phyloP scores from a whole-genome alignment of 495 filamentous ascomycete species.

The Aspergillus indologenus region DNA sequence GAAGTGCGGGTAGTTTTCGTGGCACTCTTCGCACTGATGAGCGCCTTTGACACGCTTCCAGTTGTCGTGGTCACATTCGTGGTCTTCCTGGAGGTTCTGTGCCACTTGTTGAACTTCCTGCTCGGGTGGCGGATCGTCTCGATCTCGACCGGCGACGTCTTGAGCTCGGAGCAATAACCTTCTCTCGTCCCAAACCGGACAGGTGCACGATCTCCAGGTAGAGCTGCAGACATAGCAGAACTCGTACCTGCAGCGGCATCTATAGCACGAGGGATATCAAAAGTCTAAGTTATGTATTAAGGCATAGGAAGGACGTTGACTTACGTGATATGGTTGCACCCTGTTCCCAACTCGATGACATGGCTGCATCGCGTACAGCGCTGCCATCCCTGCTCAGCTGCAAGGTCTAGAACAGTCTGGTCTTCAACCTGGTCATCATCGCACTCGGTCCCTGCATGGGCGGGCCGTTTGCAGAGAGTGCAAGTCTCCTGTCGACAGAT shows the following conservation, averaged over 20 bases:
- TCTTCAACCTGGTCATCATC: slow-evolving; percentile 6
- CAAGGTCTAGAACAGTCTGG: slow-evolving; percentile 19
- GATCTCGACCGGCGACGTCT: slow-evolving; percentile 7
- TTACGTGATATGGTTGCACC: slow-evolving; percentile 30
- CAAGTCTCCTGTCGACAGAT: slow-evolving; percentile 29
- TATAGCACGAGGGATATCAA: slow-evolving; percentile 4
- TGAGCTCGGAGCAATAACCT: slow-evolving; percentile 28
- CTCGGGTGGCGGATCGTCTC: slow-evolving; percentile 1
- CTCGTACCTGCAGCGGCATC: slow-evolving; percentile 16
- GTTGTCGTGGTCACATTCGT: slow-evolving; percentile 3
- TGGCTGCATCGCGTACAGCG: slow-evolving; percentile 29
- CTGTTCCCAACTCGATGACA: slow-evolving; percentile 20
- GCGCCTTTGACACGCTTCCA: slow-evolving; percentile 6
- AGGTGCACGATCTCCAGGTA: slow-evolving; percentile 50
- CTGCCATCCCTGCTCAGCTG: slow-evolving; percentile 25
- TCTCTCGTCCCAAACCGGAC: slow-evolving; percentile 38
- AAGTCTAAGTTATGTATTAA: too few relatives aligned
- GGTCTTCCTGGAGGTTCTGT: background rate
- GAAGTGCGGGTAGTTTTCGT: background rate
- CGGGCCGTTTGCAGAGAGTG: slow-evolving; percentile 29
- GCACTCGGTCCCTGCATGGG: slow-evolving; percentile 25
- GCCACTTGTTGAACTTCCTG: slow-evolving; percentile 7
- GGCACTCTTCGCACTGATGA: slow-evolving; percentile 11
- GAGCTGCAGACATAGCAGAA: slow-evolving; percentile 25
- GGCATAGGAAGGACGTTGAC: slow-evolving; percentile 3